These are phyloP conservation scores for Monosporozyma solicola DNA, from an alignment of 805 yeast genomes.

Conservation along the genomic window DNA sequence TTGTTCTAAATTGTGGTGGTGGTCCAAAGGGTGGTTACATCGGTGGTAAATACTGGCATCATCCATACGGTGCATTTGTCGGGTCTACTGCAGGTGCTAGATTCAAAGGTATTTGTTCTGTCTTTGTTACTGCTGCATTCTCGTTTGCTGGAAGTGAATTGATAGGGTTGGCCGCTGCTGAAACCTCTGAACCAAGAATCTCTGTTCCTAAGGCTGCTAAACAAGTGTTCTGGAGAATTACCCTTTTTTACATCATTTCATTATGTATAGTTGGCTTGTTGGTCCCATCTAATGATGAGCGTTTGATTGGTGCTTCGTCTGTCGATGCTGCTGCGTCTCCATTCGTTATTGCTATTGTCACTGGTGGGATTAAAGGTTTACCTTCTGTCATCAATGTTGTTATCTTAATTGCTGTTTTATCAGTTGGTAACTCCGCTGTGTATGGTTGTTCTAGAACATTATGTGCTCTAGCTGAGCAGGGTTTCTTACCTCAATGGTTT, in stretches of 20 bases:
- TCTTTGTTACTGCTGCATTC: slow-evolving; percentile 67
- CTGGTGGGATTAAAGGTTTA: slow-evolving; percentile 55
- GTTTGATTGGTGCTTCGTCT: slow-evolving; percentile 40
- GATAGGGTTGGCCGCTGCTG: slow-evolving; percentile 44
- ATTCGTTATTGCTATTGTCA: slow-evolving; percentile 60
- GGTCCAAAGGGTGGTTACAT: slow-evolving; percentile 41
- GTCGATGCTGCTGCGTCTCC: slow-evolving; percentile 66
- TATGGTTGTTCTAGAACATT: slow-evolving; percentile 62
- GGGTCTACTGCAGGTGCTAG: slow-evolving; percentile 30
- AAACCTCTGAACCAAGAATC: slow-evolving; percentile 39
- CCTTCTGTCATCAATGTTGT: slow-evolving; percentile 63
- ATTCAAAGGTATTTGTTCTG: slow-evolving; percentile 61
- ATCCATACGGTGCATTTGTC: slow-evolving; percentile 51
- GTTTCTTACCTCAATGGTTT: slow-evolving; percentile 49
- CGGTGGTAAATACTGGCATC: slow-evolving; percentile 44
- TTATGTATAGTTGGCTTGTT: slow-evolving; percentile 38
- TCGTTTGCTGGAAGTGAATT: slow-evolving; percentile 48
- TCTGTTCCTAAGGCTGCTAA: slow-evolving; percentile 44
- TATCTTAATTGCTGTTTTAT: slow-evolving; percentile 54
- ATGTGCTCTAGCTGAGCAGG: slow-evolving; percentile 53
- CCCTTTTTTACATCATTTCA: slow-evolving; percentile 39
- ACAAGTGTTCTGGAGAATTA: slow-evolving; percentile 49
- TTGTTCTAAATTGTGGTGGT: slow-evolving; percentile 45
- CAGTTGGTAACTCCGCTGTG: slow-evolving; percentile 68
- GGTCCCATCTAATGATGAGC: slow-evolving; percentile 37